phyloP scores from a whole-genome alignment of 352 stramenopile species.

The Phytophthora brassicae region DNA sequence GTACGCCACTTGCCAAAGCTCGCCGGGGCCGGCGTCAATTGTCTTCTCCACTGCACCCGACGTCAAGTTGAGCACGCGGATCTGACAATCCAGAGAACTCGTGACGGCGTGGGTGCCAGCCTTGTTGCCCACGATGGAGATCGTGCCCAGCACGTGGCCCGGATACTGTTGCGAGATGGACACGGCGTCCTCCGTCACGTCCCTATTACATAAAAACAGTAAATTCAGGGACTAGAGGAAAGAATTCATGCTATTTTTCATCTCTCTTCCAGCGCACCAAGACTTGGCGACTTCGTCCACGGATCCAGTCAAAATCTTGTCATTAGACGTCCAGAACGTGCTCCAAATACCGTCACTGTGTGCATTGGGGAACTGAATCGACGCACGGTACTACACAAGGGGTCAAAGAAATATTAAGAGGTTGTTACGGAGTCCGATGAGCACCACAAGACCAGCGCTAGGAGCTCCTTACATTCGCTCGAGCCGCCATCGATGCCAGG shows the following conservation, averaged over 20 bases:
- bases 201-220: slow-evolving; percentile 33
- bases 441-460: neutral
- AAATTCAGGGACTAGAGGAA: neutral
- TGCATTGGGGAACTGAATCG: slow-evolving; percentile 78
- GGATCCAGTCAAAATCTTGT: slow-evolving; percentile 87
- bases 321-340: slow-evolving; percentile 86
- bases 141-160: slow-evolving; percentile 83
- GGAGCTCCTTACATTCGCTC: slow-evolving; percentile 27
- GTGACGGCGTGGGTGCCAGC: slow-evolving; percentile 72
- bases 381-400: slow-evolving; percentile 70
- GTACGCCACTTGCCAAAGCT: slow-evolving; percentile 89
- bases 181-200: slow-evolving; percentile 67
- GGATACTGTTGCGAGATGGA: slow-evolving; percentile 82
- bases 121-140: slow-evolving; percentile 85
- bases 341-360: slow-evolving; percentile 90
- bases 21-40: slow-evolving; percentile 82
- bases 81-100: slow-evolving; percentile 83
- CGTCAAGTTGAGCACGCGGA: slow-evolving; percentile 77
- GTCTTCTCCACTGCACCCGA: slow-evolving; percentile 77
- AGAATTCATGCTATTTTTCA: neutral
- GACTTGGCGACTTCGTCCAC: slow-evolving; percentile 88
- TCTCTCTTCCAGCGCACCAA: slow-evolving; percentile 61
- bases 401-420: neutral
- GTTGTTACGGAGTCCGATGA: neutral
- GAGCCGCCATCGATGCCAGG: slow-evolving; percentile 20